Percentiles rank a stretch among this genome's conserved stretches.
phyloP scores from a whole-genome alignment of 164 flowering plant genomes.

The Tetrastigma voinierianum region DNA sequence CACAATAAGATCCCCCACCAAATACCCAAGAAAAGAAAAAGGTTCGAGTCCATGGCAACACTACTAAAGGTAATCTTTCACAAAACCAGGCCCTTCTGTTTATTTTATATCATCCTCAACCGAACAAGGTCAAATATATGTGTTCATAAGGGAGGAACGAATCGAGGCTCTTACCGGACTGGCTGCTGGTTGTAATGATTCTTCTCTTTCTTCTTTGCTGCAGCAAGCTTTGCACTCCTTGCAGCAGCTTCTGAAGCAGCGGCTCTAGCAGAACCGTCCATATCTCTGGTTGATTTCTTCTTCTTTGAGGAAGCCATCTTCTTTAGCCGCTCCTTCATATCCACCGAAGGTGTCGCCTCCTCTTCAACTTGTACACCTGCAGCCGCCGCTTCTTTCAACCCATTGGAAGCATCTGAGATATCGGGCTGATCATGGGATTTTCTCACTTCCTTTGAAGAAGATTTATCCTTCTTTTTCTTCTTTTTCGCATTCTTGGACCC shows the following conservation, averaged over 20 bases:
- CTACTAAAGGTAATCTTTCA: conserved; percentile 11
- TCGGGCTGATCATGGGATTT: conserved; percentile 22
- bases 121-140: conserved; percentile 19
- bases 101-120: conserved; percentile 12
- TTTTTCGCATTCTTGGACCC: conserved; percentile 81
- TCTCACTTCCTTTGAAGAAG: conserved; percentile 50
- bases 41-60: conserved; percentile 11
- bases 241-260: conserved; percentile 84
- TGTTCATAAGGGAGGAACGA: conserved; percentile 6
- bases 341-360: conserved; percentile 39
- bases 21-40: neutral
- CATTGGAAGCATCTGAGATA: conserved; percentile 10
- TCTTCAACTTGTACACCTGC: conserved; percentile 26
- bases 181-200: conserved; percentile 71
- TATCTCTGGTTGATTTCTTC: conserved; percentile 83
- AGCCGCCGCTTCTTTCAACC: conserved; percentile 16
- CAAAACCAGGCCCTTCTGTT: conserved; percentile 7
- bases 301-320: conserved; percentile 72
- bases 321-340: conserved; percentile 82
- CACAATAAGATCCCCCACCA: neutral
- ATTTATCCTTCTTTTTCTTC: conserved; percentile 92
- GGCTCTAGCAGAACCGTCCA: conserved; percentile 83
- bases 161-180: conserved; percentile 22
- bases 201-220: conserved; percentile 96
- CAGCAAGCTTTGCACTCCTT: conserved; percentile 85